phyloP scores from a whole-genome alignment of 495 filamentous ascomycete species.

The Amphirosellinia nigrospora region DNA sequence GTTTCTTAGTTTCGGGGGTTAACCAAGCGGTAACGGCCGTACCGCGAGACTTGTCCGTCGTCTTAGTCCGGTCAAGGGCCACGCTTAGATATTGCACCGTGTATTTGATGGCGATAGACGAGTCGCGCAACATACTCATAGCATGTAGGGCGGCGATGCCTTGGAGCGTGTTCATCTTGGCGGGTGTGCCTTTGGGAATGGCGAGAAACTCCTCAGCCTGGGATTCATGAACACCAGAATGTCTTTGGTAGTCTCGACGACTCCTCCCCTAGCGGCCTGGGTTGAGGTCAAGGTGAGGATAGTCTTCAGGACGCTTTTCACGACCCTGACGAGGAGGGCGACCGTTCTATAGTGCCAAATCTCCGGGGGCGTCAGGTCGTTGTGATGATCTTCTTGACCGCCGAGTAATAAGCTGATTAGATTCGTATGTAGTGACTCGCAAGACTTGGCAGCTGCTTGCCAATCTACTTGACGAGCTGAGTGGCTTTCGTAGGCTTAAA shows the following conservation, averaged over 20 bases:
- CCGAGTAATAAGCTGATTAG: constrained; percentile 41
- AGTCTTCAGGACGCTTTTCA: constrained; percentile 25
- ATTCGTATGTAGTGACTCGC: constrained; percentile 38
- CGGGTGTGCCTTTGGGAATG: constrained; percentile 26
- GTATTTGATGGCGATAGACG: constrained; percentile 44
- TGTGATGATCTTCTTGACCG: background rate
- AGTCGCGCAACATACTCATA: constrained; percentile 47
- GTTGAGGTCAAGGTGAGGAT: constrained; percentile 10
- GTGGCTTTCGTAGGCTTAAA: constrained; percentile 45
- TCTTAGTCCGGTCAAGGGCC: constrained; percentile 45
- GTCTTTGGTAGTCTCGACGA: constrained; percentile 6
- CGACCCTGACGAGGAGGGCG: constrained; percentile 31
- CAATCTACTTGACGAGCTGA: constrained; percentile 44
- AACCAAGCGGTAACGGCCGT: constrained; percentile 43
- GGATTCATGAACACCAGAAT: constrained; percentile 29
- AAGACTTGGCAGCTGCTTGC: constrained; percentile 40
- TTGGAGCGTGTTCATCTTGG: constrained; percentile 34
- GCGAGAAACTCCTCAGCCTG: constrained; percentile 35
- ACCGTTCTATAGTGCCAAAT: constrained; percentile 27
- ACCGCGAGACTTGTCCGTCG: constrained; percentile 45
- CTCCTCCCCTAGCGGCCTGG: constrained; percentile 14
- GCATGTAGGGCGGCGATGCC: constrained; percentile 35
- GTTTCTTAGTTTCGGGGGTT: constrained; percentile 43
- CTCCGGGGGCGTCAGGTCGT: constrained; percentile 33
- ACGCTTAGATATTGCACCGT: constrained; percentile 40